These are phyloP conservation scores for Hypoxylon cercidicola DNA, from an alignment of 495 filamentous ascomycete genomes.

Conservation along the genomic window DNA sequence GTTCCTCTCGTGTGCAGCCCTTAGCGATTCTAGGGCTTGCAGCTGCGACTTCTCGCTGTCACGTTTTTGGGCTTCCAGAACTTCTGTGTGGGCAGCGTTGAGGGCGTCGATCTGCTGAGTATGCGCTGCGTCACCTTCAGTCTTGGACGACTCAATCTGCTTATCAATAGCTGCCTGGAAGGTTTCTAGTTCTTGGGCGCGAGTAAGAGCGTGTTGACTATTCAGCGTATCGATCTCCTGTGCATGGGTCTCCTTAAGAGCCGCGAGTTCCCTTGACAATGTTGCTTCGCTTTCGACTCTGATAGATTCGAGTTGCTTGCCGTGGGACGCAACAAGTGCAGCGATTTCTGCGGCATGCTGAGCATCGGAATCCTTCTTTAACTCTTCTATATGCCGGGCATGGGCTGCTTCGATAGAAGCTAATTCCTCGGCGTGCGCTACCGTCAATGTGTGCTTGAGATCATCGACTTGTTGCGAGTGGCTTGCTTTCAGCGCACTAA, in stretches of 20 bases:
- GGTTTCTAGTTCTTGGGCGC: constrained; percentile 41
- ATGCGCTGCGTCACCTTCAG: constrained; percentile 42
- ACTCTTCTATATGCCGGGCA: constrained; percentile 46
- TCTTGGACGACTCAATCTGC: constrained; percentile 45
- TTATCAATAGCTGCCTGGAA: constrained; percentile 46
- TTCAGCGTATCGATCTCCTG: constrained; percentile 44
- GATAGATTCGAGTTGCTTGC: constrained; percentile 36
- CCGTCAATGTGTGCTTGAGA: constrained; percentile 46
- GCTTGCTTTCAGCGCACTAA: constrained; percentile 49
- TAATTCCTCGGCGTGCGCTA: constrained; percentile 45
- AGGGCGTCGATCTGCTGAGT: constrained; percentile 44
- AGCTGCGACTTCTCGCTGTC: constrained; percentile 43
- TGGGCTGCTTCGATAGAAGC: constrained; percentile 52
- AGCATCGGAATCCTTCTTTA: constrained; percentile 26
- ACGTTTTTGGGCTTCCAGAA: constrained; percentile 45
- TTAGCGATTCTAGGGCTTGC: constrained; percentile 43
- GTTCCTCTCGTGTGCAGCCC: constrained; percentile 42
- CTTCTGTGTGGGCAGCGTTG: constrained; percentile 43
- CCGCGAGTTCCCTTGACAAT: constrained; percentile 36
- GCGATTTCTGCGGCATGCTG: constrained; percentile 33
- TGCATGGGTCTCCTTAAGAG: constrained; percentile 41
- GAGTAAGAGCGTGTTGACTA: constrained; percentile 42
- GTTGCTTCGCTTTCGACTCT: constrained; percentile 38
- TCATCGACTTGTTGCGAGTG: constrained; percentile 47
- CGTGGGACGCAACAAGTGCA: constrained; percentile 33